Percentiles rank a stretch among this genome's conserved stretches.
These are phyloP conservation scores for Klebsormidium nitens DNA, from an alignment of 139 green algal species.

Conservation along the genomic window DNA sequence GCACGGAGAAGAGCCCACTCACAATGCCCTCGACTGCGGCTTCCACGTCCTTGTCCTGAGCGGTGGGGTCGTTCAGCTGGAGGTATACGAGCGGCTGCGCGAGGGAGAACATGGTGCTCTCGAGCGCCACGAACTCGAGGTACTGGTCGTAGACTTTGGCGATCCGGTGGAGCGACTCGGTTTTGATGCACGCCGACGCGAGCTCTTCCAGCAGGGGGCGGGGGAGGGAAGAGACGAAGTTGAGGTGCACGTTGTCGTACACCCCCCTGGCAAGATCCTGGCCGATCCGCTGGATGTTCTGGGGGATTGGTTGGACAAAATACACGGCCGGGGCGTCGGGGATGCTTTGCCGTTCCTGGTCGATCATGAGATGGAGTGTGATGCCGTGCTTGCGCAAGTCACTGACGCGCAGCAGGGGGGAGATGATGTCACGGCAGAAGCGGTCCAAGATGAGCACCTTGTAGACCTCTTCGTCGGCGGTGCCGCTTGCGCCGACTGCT, in stretches of 20 bases:
- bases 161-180: conserved; percentile 38
- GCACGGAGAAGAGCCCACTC: conserved; percentile 84
- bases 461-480: conserved; percentile 62
- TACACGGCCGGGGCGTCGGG: conserved; percentile 96
- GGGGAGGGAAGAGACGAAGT: conserved; percentile 75
- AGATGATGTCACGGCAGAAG: conserved; percentile 82
- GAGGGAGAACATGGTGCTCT: conserved; percentile 84
- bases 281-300: conserved; percentile 65
- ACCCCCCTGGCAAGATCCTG: conserved; percentile 64
- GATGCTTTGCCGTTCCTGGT: conserved; percentile 82
- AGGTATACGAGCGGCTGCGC: conserved; percentile 72
- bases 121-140: conserved; percentile 80
- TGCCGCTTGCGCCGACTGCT: background rate
- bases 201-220: conserved; percentile 68
- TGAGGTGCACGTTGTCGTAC: conserved; percentile 91
- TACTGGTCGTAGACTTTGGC: conserved; percentile 82
- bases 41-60: conserved; percentile 82
- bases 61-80: conserved; percentile 84
- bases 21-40: conserved; percentile 65
- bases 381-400: conserved; percentile 87
- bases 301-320: conserved; percentile 68
- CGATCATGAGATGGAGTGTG: conserved; percentile 88
- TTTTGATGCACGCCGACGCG: conserved; percentile 54
- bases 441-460: conserved; percentile 94
- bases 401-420: conserved; percentile 64